Evolutionary conservation across 2,329 filamentous ascomycete genomes (phyloP).

Genomic region (Ilyonectria sp.): DNA sequence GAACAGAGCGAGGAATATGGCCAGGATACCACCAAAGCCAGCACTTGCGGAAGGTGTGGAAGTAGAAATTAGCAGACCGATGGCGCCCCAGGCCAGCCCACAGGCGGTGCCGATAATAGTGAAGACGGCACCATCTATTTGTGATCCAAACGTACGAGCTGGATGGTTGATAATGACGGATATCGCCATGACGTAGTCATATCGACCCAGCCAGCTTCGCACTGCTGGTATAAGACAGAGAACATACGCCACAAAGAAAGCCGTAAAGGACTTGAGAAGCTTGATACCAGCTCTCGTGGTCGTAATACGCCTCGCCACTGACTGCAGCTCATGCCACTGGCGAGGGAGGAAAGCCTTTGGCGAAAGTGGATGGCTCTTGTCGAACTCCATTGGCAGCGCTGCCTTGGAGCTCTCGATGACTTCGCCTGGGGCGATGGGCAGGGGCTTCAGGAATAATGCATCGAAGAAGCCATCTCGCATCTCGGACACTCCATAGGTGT

Average conservation of each 20-base stretch:
- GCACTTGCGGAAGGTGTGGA: slow-evolving; percentile 60
- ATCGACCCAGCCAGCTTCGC: slow-evolving; percentile 66
- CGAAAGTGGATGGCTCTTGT: slow-evolving; percentile 64
- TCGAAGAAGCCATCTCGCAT: slow-evolving; percentile 65
- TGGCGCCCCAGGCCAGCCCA: slow-evolving; percentile 69
- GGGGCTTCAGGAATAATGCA: slow-evolving; percentile 62
- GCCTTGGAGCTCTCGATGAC: slow-evolving; percentile 58
- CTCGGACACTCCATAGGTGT: slow-evolving; percentile 61
- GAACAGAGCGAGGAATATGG: slow-evolving; percentile 68
- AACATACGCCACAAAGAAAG: slow-evolving; percentile 70
- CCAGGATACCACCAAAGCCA: slow-evolving; percentile 70
- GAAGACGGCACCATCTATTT: slow-evolving; percentile 68
- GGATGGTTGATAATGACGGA: slow-evolving; percentile 73
- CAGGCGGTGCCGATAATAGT: slow-evolving; percentile 68
- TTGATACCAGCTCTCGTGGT: slow-evolving; percentile 67
- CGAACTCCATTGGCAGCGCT: slow-evolving; percentile 64
- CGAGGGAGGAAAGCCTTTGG: slow-evolving; percentile 62
- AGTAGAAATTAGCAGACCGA: slow-evolving; percentile 69
- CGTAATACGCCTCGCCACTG: slow-evolving; percentile 56
- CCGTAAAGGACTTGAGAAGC: slow-evolving; percentile 67
- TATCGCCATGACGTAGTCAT: slow-evolving; percentile 70
- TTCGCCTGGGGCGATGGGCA: slow-evolving; percentile 55
- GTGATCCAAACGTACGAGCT: slow-evolving; percentile 68
- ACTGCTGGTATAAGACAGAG: slow-evolving; percentile 67
- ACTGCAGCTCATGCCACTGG: slow-evolving; percentile 62